Base-by-base conservation (phyloP, 1,284 basidiomycete species). In the Coniophora puteana region DNA sequence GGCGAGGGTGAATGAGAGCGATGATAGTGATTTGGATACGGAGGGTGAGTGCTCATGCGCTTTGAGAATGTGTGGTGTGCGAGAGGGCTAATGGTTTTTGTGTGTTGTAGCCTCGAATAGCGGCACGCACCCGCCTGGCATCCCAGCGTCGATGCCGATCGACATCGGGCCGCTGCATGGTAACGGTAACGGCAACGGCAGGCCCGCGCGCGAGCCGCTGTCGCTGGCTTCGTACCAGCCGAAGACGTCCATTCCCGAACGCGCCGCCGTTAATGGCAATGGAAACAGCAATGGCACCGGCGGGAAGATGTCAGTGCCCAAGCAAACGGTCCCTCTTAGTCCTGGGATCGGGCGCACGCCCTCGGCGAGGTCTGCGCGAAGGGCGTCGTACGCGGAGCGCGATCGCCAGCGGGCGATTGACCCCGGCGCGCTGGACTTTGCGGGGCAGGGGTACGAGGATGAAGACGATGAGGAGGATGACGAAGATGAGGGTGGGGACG, bases 391-490 rank as follows among this genome's bases (percentile, higher is more conserved):
- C 55, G 77, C 77, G 3, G 78, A 81, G 53, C 78, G 83, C 22
- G 83, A 88, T 59, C 72, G 74, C 20, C 59, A 59, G 31, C 76
- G 81, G 30, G 64, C 68, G 2, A 68, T 81, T 45, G 85, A 87
- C 55, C 83, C 83, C 2, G 84, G 85, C 8, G 65, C 76, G 16
- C 67, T 84, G 20, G 83, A 84, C 46, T 83, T 84, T 50, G 58
- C 65, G 8, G 51, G 53, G 5, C 67, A 68, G 10, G 66, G 65
- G 4, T 71, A 71, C n/a, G 66, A 65, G 24, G 68, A 68, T 4
- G 71, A 65, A 7, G 67, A 66, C 3, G 68, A 62, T 10, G 66
- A 67, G 6, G 69, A 66, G 18, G 58, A 62, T 3, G 62, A 50
- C 14, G 67, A 63, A 14, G 51, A 54, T 3, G 45, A 31, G 22